Evolutionary conservation across 2,329 filamentous ascomycete genomes (phyloP).

Genomic region (Pseudocercospora eumusae): DNA sequence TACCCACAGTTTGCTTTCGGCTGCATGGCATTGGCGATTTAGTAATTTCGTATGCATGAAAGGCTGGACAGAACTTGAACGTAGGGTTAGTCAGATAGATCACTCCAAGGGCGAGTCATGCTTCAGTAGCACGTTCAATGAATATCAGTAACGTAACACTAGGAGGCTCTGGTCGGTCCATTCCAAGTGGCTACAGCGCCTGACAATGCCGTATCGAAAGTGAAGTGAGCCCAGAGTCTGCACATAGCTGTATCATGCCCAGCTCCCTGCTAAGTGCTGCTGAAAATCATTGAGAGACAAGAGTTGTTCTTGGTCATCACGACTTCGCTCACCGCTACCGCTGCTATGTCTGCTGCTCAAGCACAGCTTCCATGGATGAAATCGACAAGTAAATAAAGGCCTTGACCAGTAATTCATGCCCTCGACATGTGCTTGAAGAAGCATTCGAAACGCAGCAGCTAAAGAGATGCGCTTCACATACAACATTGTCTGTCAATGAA

Average conservation of each 20-base stretch:
- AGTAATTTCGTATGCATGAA: not conserved
- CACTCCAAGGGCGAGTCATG: not conserved
- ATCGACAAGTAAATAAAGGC: not conserved
- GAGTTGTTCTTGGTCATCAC: no score
- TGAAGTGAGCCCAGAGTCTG: not conserved
- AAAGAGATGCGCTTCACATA: not conserved
- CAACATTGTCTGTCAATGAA: not conserved
- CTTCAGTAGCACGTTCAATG: not conserved
- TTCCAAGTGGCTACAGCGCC: not conserved
- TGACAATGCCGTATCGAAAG: not conserved
- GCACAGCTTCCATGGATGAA: not conserved
- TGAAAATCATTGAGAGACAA: not conserved
- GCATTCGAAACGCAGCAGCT: not conserved
- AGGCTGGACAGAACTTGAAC: not conserved
- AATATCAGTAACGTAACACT: not conserved
- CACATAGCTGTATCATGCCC: not conserved
- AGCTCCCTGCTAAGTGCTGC: not conserved
- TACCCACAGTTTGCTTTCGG: constrained; percentile 6
- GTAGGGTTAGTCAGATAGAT: not conserved
- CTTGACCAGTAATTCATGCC: no score
- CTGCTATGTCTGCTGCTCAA: not conserved
- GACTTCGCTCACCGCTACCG: no score
- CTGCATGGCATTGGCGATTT: not conserved
- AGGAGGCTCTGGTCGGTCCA: not conserved
- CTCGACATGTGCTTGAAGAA: not conserved